Base-by-base conservation (phyloP, 345 rosid species). In the Brassica nigra region DNA sequence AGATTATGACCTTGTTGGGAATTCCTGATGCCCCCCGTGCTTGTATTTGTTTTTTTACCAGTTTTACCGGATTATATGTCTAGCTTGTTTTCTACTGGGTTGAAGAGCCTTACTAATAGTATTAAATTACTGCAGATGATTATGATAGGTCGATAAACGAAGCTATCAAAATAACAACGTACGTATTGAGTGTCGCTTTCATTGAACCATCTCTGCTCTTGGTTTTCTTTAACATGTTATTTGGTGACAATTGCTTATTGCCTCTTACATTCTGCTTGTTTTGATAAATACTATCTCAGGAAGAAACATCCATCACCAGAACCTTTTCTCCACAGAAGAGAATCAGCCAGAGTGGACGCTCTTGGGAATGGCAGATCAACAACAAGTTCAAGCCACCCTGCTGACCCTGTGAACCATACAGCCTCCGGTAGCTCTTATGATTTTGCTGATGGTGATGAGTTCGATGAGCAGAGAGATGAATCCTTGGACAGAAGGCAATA, bases 121-220 rank as follows among this genome's bases (percentile, higher is more conserved):
- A n/a, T 49, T 1, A 5, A 4, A 49, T 5, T 14, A 75, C 81
- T 86, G 92, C 95, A 96, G 99, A 96, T 90, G 99, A 92, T 86
- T 96, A 90, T 84, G 99, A 96, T 76, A 91, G 91, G 78, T 93
- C 99, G 31, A 96, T 96, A 86, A 96, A 87, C 42, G 99, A 96
- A 87, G 99, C 99, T 76, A 92, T 96, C 85, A 92, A 96, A 83
- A 87, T 90, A 86, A 90, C 97, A 70, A 93, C 91, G 98, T 96
- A 90, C 14, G 76, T 62, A 10, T 15, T 59, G 11, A 61, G 49
- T 62, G 18, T 49, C 57, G 57, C 18, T 49, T 49, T n/a, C 57
- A 49, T 49, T 49, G 33, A 61, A 61, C 55, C 30, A 36, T 72
- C 71, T 73, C 74, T 72, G 69, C 65, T 61, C 34, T 77, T 67